These are phyloP conservation scores for Graphiopsis chlorocephala DNA, from an alignment of 2,329 filamentous ascomycete species.

Conservation along the genomic window DNA sequence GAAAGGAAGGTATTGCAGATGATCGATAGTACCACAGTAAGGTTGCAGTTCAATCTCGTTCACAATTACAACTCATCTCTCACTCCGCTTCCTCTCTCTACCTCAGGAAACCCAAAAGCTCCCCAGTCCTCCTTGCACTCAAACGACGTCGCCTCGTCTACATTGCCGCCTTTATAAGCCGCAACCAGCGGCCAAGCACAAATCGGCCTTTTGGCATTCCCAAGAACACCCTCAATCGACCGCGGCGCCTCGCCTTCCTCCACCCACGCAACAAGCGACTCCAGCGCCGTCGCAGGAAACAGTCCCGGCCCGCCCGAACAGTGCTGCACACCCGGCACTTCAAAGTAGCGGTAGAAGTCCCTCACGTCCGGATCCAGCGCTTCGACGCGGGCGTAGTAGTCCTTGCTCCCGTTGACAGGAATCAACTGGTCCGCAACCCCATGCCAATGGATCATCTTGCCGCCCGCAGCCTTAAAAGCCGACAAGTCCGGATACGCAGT, in stretches of 20 bases:
- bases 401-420: constrained; percentile 30
- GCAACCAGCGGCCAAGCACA: constrained; percentile 39
- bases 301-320: constrained; percentile 34
- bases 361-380: constrained; percentile 24
- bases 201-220: constrained; percentile 46
- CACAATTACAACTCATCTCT: constrained; percentile 5
- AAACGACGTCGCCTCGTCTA: constrained; percentile 29
- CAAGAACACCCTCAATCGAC: constrained; percentile 31
- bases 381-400: constrained; percentile 34
- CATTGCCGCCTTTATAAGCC: constrained; percentile 39
- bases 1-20: too few relatives aligned
- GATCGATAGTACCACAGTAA: too few relatives aligned
- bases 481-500: constrained; percentile 35
- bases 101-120: constrained; percentile 11
- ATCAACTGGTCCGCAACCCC: constrained; percentile 30
- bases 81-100: background rate
- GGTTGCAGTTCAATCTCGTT: too few relatives aligned
- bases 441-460: constrained; percentile 17
- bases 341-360: constrained; percentile 40
- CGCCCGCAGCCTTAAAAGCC: constrained; percentile 33
- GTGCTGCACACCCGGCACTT: constrained; percentile 40
- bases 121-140: constrained; percentile 21
- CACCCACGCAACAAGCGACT: constrained; percentile 29
- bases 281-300: constrained; percentile 23
- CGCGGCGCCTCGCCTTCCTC: constrained; percentile 31